phyloP scores from a whole-genome alignment of 768 basidiomycete genomes.

The Trametes coccinea region DNA sequence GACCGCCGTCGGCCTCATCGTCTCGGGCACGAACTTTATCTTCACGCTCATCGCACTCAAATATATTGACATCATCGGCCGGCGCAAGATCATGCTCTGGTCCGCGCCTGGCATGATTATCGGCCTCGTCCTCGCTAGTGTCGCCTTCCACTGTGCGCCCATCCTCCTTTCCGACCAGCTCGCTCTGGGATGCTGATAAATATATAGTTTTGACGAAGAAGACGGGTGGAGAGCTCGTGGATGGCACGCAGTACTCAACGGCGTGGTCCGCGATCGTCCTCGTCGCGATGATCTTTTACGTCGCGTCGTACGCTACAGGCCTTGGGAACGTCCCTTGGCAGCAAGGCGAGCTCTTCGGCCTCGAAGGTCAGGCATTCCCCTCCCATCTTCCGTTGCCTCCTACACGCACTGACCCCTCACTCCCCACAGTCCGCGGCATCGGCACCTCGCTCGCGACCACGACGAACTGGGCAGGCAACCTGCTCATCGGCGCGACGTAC shows the following conservation, averaged over 20 bases:
- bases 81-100: conserved; percentile 68
- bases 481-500: conserved; percentile 79
- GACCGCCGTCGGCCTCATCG: conserved; percentile 76
- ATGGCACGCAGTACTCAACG: conserved; percentile 57
- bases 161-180: background rate
- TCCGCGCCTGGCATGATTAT: conserved; percentile 75
- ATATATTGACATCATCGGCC: conserved; percentile 71
- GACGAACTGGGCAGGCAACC: conserved; percentile 76
- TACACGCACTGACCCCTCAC: background rate
- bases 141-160: conserved; percentile 65
- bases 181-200: background rate
- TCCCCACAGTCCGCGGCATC: conserved; percentile 62
- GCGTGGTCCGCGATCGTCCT: conserved; percentile 70
- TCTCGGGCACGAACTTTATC: conserved; percentile 77
- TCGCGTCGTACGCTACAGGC: conserved; percentile 78
- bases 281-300: conserved; percentile 82
- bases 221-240: conserved; percentile 61
- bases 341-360: conserved; percentile 79
- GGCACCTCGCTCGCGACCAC: conserved; percentile 75
- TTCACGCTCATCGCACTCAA: conserved; percentile 76
- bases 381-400: background rate
- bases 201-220: conserved; percentile 54
- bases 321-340: conserved; percentile 86
- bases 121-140: conserved; percentile 60
- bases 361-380: conserved; percentile 54